These are phyloP conservation scores for Sporisorium iseilematis-ciliati DNA, from an alignment of 1,284 basidiomycete species.

Conservation along the genomic window DNA sequence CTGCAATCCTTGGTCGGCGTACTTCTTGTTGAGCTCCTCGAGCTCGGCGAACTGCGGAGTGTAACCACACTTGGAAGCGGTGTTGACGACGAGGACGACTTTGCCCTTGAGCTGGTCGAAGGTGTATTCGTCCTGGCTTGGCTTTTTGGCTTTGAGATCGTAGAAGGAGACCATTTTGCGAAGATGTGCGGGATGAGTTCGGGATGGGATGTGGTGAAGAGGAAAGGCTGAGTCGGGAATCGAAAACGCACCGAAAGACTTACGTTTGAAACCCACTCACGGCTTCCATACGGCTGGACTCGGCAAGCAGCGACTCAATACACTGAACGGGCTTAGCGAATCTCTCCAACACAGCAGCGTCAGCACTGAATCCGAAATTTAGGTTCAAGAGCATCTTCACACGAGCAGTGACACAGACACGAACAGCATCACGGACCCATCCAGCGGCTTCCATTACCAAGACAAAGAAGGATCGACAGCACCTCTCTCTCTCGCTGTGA, in stretches of 20 bases:
- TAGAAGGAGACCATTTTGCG: constrained; percentile 66
- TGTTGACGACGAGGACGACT: constrained; percentile 74
- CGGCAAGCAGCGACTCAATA: not conserved
- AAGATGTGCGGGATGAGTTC: not conserved
- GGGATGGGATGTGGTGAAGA: not conserved
- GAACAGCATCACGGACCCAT: too few species aligned
- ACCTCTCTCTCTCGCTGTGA: not conserved
- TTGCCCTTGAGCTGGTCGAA: constrained; percentile 72
- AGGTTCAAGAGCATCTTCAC: too few species aligned
- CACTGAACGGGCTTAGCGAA: too few species aligned
- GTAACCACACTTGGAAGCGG: constrained; percentile 78
- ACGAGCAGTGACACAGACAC: too few species aligned
- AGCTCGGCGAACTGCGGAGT: constrained; percentile 83
- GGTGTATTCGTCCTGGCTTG: constrained; percentile 56
- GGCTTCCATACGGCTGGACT: not conserved
- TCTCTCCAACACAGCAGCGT: too few species aligned
- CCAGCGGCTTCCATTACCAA: not conserved
- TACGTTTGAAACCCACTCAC: not conserved
- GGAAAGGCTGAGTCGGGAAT: not conserved
- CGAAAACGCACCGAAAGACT: not conserved
- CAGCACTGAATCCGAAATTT: too few species aligned
- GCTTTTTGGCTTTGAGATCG: constrained; percentile 65
- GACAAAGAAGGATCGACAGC: not conserved
- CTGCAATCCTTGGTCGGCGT: constrained; percentile 80
- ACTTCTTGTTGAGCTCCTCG: constrained; percentile 84